phyloP scores from a whole-genome alignment of 768 basidiomycete species.

The Coprinellus micaceus region DNA sequence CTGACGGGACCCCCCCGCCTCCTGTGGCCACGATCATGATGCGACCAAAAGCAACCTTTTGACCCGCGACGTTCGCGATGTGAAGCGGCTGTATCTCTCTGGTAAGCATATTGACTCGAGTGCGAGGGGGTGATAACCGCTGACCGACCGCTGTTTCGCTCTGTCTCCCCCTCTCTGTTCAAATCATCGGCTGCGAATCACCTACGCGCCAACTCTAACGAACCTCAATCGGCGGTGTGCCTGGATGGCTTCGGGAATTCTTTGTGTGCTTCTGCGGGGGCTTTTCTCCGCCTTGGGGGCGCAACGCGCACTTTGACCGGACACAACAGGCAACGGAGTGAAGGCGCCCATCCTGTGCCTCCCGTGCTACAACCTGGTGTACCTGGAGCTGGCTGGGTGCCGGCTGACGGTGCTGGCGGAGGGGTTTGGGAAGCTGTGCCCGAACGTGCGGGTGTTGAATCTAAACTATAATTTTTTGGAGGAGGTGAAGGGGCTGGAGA shows the following conservation, averaged over 20 bases:
- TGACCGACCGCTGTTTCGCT: conserved; percentile 8
- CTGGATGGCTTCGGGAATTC: not conserved
- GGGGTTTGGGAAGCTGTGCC: conserved; percentile 55
- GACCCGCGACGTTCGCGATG: conserved; percentile 80
- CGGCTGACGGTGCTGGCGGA: conserved; percentile 72
- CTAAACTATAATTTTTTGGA: conserved; percentile 97
- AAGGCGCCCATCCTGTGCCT: conserved; percentile 58
- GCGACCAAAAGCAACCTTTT: conserved; percentile 41
- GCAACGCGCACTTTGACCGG: conserved; percentile 12
- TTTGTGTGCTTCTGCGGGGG: not conserved
- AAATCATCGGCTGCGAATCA: not conserved
- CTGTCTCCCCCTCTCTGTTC: conserved; percentile 14
- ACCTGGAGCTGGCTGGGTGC: conserved; percentile 89
- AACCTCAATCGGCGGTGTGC: no score
- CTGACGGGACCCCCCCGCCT: not conserved
- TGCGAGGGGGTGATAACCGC: not conserved
- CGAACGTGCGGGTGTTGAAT: conserved; percentile 89
- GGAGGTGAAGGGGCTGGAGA: conserved; percentile 61
- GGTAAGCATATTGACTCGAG: conserved; percentile 51
- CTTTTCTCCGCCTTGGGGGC: conserved; percentile 8
- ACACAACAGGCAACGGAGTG: conserved; percentile 66
- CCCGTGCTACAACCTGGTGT: conserved; percentile 84
- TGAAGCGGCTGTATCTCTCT: conserved; percentile 92
- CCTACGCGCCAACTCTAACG: no score
- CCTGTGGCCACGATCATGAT: no score